These are phyloP conservation scores for Lasiodiplodia sp. DNA, from an alignment of 2,329 filamentous ascomycete genomes.

Conservation along the genomic window DNA sequence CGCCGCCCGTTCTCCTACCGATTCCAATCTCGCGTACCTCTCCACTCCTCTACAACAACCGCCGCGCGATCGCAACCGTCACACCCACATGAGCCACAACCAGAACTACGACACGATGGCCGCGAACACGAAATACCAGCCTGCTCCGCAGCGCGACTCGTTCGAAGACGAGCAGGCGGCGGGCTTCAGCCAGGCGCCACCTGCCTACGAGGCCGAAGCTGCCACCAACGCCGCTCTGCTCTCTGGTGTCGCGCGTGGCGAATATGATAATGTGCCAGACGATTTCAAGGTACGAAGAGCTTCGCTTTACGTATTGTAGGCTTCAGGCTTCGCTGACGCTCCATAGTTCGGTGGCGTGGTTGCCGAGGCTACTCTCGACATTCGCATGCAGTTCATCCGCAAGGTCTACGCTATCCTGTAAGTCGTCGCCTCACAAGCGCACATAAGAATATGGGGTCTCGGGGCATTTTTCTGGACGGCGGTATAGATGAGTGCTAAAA, in stretches of 20 bases:
- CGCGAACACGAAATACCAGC: conserved; percentile 77
- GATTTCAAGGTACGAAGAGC: conserved; percentile 80
- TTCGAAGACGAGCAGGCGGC: conserved; percentile 66
- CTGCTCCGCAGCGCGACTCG: conserved; percentile 85
- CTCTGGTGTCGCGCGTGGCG: conserved; percentile 71
- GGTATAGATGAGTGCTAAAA: neutral
- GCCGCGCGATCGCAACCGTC: neutral
- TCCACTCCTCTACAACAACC: conserved; percentile 1
- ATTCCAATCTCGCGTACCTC: conserved; percentile 9
- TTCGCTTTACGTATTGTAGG: neutral
- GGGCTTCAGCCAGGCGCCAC: conserved; percentile 76
- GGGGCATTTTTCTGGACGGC: neutral
- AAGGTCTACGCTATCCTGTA: conserved; percentile 95
- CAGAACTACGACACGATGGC: conserved; percentile 30
- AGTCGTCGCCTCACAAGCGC: conserved; percentile 50
- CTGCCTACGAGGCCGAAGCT: conserved; percentile 73
- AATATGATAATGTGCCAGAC: conserved; percentile 91
- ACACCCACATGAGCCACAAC: conserved; percentile 11
- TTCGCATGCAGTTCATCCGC: conserved; percentile 94
- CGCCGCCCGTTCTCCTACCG: conserved; percentile 10
- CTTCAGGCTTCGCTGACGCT: conserved; percentile 28
- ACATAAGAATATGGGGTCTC: neutral
- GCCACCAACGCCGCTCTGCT: conserved; percentile 66
- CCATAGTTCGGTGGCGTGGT: conserved; percentile 87
- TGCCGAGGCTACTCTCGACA: conserved; percentile 91